These are phyloP conservation scores for Eucommia ulmoides DNA, from an alignment of 257 asterid genomes.

Conservation along the genomic window DNA sequence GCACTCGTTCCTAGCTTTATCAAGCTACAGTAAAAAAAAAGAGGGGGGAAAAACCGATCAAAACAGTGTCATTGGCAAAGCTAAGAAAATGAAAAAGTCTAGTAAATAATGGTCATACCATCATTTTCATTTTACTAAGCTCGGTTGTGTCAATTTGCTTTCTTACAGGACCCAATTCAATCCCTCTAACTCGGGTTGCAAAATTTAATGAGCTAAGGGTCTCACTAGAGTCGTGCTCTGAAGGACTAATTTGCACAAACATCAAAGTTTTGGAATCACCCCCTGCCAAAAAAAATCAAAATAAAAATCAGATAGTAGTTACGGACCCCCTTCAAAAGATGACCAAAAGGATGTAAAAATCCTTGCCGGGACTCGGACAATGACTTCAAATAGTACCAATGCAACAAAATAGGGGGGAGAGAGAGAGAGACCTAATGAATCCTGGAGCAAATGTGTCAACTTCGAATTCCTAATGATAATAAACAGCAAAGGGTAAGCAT, in stretches of 20 bases:
- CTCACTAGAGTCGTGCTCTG: slow-evolving; percentile 77
- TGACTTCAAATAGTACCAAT: not conserved
- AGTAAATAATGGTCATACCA: slow-evolving; percentile 38
- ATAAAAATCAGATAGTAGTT: slow-evolving; percentile 1
- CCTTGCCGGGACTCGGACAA: too few species aligned
- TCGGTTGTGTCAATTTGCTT: slow-evolving; percentile 73
- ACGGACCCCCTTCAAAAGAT: too few species aligned
- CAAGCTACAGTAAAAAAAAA: slow-evolving; percentile 36
- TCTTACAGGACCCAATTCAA: slow-evolving; percentile 77
- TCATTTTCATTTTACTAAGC: slow-evolving; percentile 60
- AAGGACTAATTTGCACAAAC: slow-evolving; percentile 99
- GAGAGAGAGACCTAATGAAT: slow-evolving; percentile 53
- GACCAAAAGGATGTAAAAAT: too few species aligned
- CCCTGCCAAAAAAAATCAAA: slow-evolving; percentile 33
- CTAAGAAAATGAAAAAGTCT: not conserved
- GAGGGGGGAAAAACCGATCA: slow-evolving; percentile 1
- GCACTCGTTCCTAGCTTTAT: slow-evolving; percentile 66
- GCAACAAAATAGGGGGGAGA: not conserved
- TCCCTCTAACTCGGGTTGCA: slow-evolving; percentile 88
- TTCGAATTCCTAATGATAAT: slow-evolving; percentile 61
- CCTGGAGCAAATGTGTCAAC: slow-evolving; percentile 91
- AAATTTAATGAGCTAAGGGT: slow-evolving; percentile 82
- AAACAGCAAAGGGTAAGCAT: slow-evolving; percentile 1
- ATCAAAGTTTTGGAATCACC: slow-evolving; percentile 91
- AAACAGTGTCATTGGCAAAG: not conserved